phyloP scores from a whole-genome alignment of 345 rosid genomes.

The Bruguiera sexangula region DNA sequence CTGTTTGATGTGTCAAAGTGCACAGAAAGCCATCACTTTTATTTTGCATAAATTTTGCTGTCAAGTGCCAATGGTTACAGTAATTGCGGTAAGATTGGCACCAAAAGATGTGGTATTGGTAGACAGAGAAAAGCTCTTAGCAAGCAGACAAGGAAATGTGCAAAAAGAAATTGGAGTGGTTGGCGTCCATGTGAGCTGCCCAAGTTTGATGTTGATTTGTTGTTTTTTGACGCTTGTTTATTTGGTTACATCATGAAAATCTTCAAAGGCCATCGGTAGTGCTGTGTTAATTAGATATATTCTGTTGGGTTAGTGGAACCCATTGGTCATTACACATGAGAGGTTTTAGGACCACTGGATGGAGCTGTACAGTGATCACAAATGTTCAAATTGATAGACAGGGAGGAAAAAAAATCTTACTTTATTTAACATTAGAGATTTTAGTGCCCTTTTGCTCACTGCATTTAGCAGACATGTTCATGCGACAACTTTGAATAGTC shows the following conservation, averaged over 20 bases:
- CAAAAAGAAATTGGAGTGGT: constrained; percentile 7
- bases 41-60: background rate
- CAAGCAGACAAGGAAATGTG: background rate
- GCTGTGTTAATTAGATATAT: constrained; percentile 17
- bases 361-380: constrained; percentile 21
- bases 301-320: constrained; percentile 16
- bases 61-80: background rate
- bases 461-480: too few species aligned
- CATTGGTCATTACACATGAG: constrained; percentile 11
- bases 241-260: constrained; percentile 13
- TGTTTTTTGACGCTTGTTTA: constrained; percentile 15
- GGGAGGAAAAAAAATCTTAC: background rate
- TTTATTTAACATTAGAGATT: too few species aligned
- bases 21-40: background rate
- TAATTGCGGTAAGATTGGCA: constrained; percentile 8
- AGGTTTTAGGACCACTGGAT: constrained; percentile 4
- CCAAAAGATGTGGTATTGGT: constrained; percentile 8
- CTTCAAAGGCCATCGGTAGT: constrained; percentile 7
- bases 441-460: too few species aligned
- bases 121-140: background rate
- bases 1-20: background rate
- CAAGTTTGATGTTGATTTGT: constrained; percentile 12
- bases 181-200: constrained; percentile 22
- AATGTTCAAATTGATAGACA: constrained; percentile 3
- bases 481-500: too few species aligned